These are phyloP conservation scores for Pseudogymnoascus sp. DNA, from an alignment of 2,329 filamentous ascomycete genomes.

Conservation along the genomic window DNA sequence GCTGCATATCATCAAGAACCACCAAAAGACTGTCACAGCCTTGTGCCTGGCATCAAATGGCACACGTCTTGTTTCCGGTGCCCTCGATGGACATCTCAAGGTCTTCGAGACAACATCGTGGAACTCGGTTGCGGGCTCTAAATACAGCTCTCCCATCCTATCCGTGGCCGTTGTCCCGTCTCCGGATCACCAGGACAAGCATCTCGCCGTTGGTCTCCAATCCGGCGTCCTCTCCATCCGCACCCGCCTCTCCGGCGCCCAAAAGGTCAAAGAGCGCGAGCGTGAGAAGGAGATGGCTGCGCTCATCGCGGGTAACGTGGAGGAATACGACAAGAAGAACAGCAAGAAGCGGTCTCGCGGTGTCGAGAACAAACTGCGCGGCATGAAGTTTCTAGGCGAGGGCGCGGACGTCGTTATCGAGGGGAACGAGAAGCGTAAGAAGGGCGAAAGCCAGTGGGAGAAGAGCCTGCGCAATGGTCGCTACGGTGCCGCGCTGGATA, in stretches of 20 bases:
- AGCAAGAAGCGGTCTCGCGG: constrained; percentile 53
- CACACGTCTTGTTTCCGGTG: constrained; percentile 74
- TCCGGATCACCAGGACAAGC: constrained; percentile 69
- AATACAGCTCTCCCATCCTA: constrained; percentile 87
- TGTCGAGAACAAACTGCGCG: constrained; percentile 53
- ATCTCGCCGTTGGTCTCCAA: constrained; percentile 90
- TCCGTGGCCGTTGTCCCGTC: constrained; percentile 64
- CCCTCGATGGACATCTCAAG: constrained; percentile 92
- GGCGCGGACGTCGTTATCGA: constrained; percentile 84
- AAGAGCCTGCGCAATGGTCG: constrained; percentile 67
- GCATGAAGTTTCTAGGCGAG: constrained; percentile 75
- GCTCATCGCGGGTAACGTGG: constrained; percentile 67
- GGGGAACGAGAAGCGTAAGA: constrained; percentile 54
- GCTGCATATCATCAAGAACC: constrained; percentile 77
- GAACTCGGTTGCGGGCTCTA: constrained; percentile 92
- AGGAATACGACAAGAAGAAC: constrained; percentile 64
- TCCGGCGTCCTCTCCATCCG: constrained; percentile 85
- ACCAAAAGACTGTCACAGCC: constrained; percentile 95
- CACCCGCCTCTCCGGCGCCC: constrained; percentile 75
- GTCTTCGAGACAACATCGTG: constrained; percentile 88
- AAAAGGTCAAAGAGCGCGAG: constrained; percentile 67
- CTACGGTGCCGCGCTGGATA: constrained; percentile 71
- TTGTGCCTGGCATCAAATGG: constrained; percentile 74
- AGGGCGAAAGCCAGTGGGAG: constrained; percentile 69
- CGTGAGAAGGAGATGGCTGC: constrained; percentile 79